Percentiles rank a stretch among this genome's conserved stretches.
Evolutionary conservation across 805 yeast genomes (phyloP).

Genomic region (Ogataea nonfermentans): DNA sequence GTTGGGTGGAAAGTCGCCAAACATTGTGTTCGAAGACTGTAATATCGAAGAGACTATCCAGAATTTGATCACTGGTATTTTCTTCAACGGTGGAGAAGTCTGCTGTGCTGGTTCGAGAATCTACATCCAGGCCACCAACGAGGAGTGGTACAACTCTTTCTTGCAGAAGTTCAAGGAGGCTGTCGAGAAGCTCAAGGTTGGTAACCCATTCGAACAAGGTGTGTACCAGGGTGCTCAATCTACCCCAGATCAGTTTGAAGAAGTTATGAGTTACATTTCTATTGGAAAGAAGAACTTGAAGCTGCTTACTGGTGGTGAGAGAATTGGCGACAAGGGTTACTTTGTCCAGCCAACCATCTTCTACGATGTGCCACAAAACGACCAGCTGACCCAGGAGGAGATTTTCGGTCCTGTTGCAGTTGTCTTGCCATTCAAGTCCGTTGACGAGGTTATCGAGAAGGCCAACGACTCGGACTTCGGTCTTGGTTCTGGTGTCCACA

Average conservation of each 20-base stretch:
- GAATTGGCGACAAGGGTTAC: slow-evolving; percentile 67
- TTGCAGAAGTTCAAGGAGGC: slow-evolving; percentile 53
- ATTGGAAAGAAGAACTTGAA: slow-evolving; percentile 66
- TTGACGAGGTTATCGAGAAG: slow-evolving; percentile 68
- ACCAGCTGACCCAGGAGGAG: slow-evolving; percentile 81
- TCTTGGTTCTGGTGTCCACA: slow-evolving; percentile 85
- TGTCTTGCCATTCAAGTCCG: slow-evolving; percentile 64
- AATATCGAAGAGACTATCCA: slow-evolving; percentile 63
- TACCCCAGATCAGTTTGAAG: slow-evolving; percentile 62
- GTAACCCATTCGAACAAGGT: slow-evolving; percentile 72
- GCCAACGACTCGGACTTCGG: slow-evolving; percentile 83
- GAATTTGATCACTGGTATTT: slow-evolving; percentile 70
- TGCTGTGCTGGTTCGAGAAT: slow-evolving; percentile 92
- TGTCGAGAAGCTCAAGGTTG: slow-evolving; percentile 57
- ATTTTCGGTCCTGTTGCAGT: slow-evolving; percentile 90
- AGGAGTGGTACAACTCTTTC: slow-evolving; percentile 65
- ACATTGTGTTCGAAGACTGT: slow-evolving; percentile 77
- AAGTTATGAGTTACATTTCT: slow-evolving; percentile 61
- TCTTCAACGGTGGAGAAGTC: slow-evolving; percentile 88
- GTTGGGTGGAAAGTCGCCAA: slow-evolving; percentile 89
- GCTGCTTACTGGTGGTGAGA: slow-evolving; percentile 79
- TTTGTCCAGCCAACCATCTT: slow-evolving; percentile 82
- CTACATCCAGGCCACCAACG: slow-evolving; percentile 58
- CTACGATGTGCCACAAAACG: slow-evolving; percentile 71
- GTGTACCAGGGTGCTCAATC: slow-evolving; percentile 77